A percentile compares a stretch with the other conserved stretches of the same genome.
Conservation (phyloP, 2,329 filamentous ascomycete species). For the Fusarium denticulatum region DNA sequence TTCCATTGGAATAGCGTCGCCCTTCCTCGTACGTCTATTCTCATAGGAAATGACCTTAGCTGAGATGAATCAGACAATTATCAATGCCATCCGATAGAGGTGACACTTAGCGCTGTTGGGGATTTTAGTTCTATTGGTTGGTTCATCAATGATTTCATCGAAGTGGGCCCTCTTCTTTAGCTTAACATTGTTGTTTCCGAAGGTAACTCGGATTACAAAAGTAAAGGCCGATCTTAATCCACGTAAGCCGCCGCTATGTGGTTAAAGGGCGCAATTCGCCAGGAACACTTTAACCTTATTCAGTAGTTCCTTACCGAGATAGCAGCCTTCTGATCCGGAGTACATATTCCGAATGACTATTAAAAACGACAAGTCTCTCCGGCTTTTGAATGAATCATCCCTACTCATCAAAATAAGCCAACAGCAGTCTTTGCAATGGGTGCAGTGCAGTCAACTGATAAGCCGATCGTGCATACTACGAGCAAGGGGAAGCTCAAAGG, state of each 20-base stretch:
- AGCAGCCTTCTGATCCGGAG: rapidly evolving
- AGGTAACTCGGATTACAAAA: neutral
- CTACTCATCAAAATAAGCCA: rapidly evolving
- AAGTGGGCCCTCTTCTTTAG: no score
- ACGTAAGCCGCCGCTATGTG: rapidly evolving
- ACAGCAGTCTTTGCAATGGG: neutral
- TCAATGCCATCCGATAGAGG: no score
- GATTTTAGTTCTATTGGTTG: no score
- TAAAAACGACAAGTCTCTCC: no score
- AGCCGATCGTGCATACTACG: neutral
- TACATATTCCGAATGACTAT: neutral
- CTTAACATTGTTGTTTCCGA: no score
- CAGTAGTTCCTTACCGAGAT: neutral
- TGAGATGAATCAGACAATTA: no score
- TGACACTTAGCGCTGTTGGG: no score
- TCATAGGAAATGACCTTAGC: no score
- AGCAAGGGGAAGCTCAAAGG: neutral
- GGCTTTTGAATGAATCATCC: rapidly evolving
- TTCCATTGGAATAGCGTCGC: no score
- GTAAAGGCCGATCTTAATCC: neutral
- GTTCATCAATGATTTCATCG: no score
- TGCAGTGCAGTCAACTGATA: neutral
- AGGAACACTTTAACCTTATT: neutral
- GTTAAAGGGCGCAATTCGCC: neutral
- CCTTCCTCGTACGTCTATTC: no score